Conservation (phyloP, 2,329 filamentous ascomycete genomes). For the Aspergillus thermomutatus region DNA sequence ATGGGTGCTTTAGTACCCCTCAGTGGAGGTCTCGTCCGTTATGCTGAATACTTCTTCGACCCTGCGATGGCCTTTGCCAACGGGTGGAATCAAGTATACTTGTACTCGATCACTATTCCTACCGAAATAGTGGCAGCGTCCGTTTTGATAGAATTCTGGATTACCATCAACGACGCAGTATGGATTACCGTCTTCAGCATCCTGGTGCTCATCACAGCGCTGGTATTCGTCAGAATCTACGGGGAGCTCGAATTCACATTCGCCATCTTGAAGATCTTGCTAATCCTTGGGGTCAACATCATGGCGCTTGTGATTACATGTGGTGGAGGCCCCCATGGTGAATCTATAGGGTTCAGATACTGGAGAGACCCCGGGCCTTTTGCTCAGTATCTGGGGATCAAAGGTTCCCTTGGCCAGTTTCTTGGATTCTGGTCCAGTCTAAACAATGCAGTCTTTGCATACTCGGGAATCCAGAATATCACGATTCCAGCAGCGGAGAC, state of each 20-base stretch:
- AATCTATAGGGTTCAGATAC: conserved; percentile 13
- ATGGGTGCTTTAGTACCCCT: conserved; percentile 37
- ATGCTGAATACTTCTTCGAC: conserved; percentile 36
- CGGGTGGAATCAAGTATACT: conserved; percentile 40
- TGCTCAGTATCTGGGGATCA: conserved; percentile 10
- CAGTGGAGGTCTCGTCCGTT: conserved; percentile 36
- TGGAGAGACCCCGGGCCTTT: conserved; percentile 16
- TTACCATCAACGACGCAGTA: not conserved
- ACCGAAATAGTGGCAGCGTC: conserved; percentile 33
- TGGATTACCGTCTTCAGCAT: not conserved
- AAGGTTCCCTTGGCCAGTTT: conserved; percentile 16
- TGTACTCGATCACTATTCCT: conserved; percentile 30
- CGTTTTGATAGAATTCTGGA: conserved; percentile 7
- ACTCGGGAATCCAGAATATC: conserved; percentile 44
- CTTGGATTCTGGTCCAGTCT: conserved; percentile 15
- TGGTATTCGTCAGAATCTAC: conserved; percentile 1
- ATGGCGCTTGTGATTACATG: conserved; percentile 10
- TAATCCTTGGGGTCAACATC: conserved; percentile 19
- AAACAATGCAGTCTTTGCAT: conserved; percentile 16
- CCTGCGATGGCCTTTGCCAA: conserved; percentile 33
- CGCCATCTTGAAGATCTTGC: conserved; percentile 14
- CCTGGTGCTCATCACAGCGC: not conserved
- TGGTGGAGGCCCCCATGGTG: conserved; percentile 14
- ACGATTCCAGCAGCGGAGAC: conserved; percentile 55
- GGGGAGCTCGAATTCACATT: conserved; percentile 16